A percentile compares a stretch with the other conserved stretches of the same genome.
phyloP scores from a whole-genome alignment of 768 basidiomycete species.

The Albatrellus ellisii region DNA sequence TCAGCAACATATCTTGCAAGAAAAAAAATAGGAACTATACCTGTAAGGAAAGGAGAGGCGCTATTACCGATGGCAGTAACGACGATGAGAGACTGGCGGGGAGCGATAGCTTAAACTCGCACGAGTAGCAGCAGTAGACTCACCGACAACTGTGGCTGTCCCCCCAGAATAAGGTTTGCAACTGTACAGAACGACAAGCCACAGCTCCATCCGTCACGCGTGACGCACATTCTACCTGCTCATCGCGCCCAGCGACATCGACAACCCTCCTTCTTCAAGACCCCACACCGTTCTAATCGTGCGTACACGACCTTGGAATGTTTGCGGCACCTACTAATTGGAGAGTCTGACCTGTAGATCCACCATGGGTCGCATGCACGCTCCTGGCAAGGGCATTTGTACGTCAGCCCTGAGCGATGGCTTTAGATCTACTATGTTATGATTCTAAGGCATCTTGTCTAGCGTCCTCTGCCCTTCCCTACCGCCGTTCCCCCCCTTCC shows the following conservation, averaged over 20 bases:
- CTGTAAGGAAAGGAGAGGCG: slow-evolving; percentile 19
- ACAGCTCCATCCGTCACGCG: slow-evolving; percentile 26
- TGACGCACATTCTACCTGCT: slow-evolving; percentile 14
- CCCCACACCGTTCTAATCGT: slow-evolving; percentile 26
- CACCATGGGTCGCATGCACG: slow-evolving; percentile 97
- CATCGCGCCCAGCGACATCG: slow-evolving; percentile 20
- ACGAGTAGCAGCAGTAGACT: slow-evolving; percentile 7
- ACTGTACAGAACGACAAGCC: slow-evolving; percentile 46
- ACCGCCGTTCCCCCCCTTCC: slow-evolving; percentile 85
- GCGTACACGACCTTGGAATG: slow-evolving; percentile 12
- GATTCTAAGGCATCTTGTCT: too few relatives aligned
- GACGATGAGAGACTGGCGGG: slow-evolving; percentile 20
- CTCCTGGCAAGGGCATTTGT: slow-evolving; percentile 99
- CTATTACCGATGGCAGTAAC: slow-evolving; percentile 32
- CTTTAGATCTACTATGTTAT: slow-evolving; percentile 4
- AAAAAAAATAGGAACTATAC: slow-evolving; percentile 7
- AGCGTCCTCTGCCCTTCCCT: slow-evolving; percentile 95
- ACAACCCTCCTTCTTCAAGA: slow-evolving; percentile 33
- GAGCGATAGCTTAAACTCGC: slow-evolving; percentile 20
- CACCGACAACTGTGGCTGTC: slow-evolving; percentile 16
- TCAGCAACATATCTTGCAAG: background rate
- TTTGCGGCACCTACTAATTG: slow-evolving; percentile 4
- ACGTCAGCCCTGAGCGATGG: slow-evolving; percentile 19
- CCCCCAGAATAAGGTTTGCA: slow-evolving; percentile 36
- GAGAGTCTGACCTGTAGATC: slow-evolving; percentile 14